Percentiles rank a stretch among this genome's conserved stretches.
phyloP scores from a whole-genome alignment of 2,329 filamentous ascomycete genomes.

The Xylariaceae sp. region DNA sequence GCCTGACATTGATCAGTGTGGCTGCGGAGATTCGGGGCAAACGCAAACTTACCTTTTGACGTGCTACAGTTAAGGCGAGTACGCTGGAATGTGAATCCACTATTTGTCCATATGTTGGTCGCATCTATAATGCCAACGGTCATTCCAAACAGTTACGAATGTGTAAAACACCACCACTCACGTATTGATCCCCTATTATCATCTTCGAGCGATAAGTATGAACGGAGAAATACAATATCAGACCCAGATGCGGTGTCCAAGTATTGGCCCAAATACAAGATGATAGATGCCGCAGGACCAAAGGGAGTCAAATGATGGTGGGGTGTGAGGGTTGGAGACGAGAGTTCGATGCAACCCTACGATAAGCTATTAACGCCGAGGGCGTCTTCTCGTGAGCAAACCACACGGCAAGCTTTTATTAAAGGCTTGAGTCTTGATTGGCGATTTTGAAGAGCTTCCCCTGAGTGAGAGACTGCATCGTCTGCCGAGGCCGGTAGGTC shows the following conservation, averaged over 20 bases:
- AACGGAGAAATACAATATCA: background rate
- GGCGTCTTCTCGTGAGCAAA: conserved; percentile 26
- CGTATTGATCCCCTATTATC: background rate
- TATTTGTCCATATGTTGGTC: conserved; percentile 7
- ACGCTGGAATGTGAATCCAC: background rate
- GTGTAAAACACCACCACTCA: background rate
- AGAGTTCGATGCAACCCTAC: conserved; percentile 36
- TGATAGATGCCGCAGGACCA: conserved; percentile 36
- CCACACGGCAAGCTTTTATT: conserved; percentile 26
- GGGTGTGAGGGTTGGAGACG: conserved; percentile 35
- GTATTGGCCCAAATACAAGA: conserved; percentile 18
- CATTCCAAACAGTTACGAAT: background rate
- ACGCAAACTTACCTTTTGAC: conserved; percentile 9
- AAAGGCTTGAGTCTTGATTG: conserved; percentile 31
- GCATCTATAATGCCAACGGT: background rate
- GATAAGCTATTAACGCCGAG: conserved; percentile 17
- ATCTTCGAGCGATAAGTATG: background rate
- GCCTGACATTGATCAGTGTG: conserved; percentile 10
- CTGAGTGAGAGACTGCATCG: conserved; percentile 32
- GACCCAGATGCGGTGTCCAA: background rate
- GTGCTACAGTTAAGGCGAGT: background rate
- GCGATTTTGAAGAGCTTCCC: conserved; percentile 31
- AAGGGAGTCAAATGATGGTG: conserved; percentile 38
- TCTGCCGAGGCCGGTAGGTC: conserved; percentile 32
- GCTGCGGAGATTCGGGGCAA: conserved; percentile 23